phyloP scores from a whole-genome alignment of 345 rosid species.

The Salix suchowensis region DNA sequence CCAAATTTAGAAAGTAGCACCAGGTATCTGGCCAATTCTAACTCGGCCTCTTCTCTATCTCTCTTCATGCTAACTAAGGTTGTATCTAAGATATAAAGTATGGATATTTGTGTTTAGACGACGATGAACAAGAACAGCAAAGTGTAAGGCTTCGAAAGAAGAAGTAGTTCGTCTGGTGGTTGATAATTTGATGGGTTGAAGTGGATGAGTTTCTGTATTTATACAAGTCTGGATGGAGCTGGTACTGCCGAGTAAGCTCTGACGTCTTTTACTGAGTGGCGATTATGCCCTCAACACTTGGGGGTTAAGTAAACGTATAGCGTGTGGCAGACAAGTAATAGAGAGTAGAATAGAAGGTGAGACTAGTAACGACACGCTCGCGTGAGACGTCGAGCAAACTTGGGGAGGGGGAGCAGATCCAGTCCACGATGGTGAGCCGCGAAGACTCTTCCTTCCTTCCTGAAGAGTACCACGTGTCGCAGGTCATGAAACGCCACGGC shows the following conservation, averaged over 20 bases:
- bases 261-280: slow-evolving; percentile 17
- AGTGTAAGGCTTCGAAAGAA: neutral
- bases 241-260: neutral
- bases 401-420: neutral
- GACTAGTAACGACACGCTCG: slow-evolving; percentile 12
- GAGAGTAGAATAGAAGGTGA: neutral
- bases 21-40: slow-evolving; percentile 56
- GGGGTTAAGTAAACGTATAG: neutral
- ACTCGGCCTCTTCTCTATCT: slow-evolving; percentile 30
- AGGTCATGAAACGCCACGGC: neutral
- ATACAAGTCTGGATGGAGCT: neutral
- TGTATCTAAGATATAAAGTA: neutral
- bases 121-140: neutral
- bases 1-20: slow-evolving; percentile 66
- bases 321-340: slow-evolving; percentile 10
- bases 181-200: neutral
- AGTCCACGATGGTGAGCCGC: slow-evolving; percentile 2
- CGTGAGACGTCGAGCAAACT: slow-evolving; percentile 26
- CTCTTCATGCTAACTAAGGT: slow-evolving; percentile 38
- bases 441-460: neutral
- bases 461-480: no score
- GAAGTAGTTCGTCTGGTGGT: neutral
- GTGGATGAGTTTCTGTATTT: neutral
- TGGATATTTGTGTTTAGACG: neutral
- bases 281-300: slow-evolving; percentile 21